Conservation (phyloP, 1,284 basidiomycete genomes). For the Cryptococcus sp. region DNA sequence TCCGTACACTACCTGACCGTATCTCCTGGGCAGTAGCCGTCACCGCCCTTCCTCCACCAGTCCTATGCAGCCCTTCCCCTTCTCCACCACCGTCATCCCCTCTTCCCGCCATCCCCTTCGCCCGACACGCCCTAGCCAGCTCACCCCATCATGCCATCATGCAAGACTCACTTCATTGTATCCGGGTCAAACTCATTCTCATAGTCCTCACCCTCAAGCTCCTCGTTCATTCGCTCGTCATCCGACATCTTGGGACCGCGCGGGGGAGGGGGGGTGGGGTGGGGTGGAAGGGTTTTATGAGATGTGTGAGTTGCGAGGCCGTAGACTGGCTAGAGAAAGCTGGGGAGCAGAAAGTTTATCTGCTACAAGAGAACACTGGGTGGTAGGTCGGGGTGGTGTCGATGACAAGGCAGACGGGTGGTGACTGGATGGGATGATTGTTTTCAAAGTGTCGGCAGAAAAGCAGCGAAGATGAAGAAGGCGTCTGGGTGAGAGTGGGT, state of each 20-base stretch:
- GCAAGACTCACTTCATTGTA: slow-evolving; percentile 25
- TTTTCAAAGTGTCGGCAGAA: not conserved
- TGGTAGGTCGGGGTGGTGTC: too few species aligned
- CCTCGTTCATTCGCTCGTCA: slow-evolving; percentile 32
- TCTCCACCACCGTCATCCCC: too few species aligned
- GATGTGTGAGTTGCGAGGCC: not conserved
- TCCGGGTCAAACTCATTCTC: slow-evolving; percentile 31
- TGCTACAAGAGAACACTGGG: too few species aligned
- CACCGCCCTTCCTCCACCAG: too few species aligned
- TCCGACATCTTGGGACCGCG: slow-evolving; percentile 28
- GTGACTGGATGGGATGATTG: not conserved
- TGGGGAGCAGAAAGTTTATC: not conserved
- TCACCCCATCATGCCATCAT: not conserved
- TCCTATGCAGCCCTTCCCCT: too few species aligned
- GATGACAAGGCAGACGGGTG: not conserved
- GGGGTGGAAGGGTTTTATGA: not conserved
- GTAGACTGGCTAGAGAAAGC: not conserved
- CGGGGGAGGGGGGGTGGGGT: not conserved
- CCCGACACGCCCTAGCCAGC: not conserved
- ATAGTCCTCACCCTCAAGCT: slow-evolving; percentile 29
- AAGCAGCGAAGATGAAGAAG: not conserved
- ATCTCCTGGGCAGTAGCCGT: too few species aligned
- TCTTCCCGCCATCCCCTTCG: not conserved
- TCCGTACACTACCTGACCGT: not conserved
- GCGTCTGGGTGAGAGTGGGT: too few species aligned